Conservation (phyloP, 2,329 filamentous ascomycete genomes). For the Talaromyces pinophilus region DNA sequence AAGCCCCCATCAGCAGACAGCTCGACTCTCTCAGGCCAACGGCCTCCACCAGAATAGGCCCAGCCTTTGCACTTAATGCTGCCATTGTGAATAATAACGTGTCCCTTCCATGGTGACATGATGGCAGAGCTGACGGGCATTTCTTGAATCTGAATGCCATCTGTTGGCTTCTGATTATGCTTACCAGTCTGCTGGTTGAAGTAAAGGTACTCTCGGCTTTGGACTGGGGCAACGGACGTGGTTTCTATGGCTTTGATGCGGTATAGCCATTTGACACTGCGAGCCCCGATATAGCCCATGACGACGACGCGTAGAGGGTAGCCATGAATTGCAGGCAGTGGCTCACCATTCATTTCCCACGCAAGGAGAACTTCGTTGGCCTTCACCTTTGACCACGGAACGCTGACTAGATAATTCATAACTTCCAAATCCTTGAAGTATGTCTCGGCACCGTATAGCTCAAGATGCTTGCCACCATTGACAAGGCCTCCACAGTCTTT, state of each 20-base stretch:
- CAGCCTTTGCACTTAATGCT: slow-evolving; percentile 59
- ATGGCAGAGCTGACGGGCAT: slow-evolving; percentile 70
- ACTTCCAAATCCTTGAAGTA: slow-evolving; percentile 69
- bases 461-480: slow-evolving; percentile 60
- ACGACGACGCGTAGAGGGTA: slow-evolving; percentile 64
- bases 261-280: slow-evolving; percentile 66
- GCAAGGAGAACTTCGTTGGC: slow-evolving; percentile 66
- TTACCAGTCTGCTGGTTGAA: slow-evolving; percentile 69
- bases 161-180: slow-evolving; percentile 61
- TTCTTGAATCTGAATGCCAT: slow-evolving; percentile 68
- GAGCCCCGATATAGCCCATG: slow-evolving; percentile 66
- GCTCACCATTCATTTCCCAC: slow-evolving; percentile 71
- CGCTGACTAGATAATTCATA: slow-evolving; percentile 67
- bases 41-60: slow-evolving; percentile 61
- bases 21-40: slow-evolving; percentile 65
- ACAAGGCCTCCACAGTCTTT: slow-evolving; percentile 67
- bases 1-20: slow-evolving; percentile 64
- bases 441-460: slow-evolving; percentile 70
- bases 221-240: slow-evolving; percentile 61
- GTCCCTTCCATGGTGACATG: slow-evolving; percentile 63
- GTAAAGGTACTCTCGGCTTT: slow-evolving; percentile 67
- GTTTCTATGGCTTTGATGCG: slow-evolving; percentile 61
- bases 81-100: slow-evolving; percentile 63
- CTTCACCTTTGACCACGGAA: slow-evolving; percentile 69
- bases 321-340: slow-evolving; percentile 66